A percentile compares a stretch with the other conserved stretches of the same genome.
Evolutionary conservation across 2,329 filamentous ascomycete species (phyloP).

Genomic region (Elsinoe ampelina): DNA sequence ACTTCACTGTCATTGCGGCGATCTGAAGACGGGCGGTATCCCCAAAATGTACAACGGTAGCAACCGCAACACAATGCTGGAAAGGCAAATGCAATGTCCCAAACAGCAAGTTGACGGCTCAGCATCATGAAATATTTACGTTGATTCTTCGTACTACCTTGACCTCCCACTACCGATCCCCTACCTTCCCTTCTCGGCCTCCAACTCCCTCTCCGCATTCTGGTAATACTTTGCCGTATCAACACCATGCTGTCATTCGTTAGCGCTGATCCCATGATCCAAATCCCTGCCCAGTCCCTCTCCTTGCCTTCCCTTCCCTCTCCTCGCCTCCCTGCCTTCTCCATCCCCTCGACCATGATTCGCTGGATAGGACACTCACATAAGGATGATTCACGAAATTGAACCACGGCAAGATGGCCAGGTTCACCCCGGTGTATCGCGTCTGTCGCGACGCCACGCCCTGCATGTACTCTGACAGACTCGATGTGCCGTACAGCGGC

Average conservation of each 20-base stretch:
- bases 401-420: slow-evolving; percentile 86
- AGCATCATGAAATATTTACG: neutral
- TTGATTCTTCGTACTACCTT: neutral
- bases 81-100: neutral
- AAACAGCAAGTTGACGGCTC: too few relatives aligned
- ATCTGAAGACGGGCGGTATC: too few relatives aligned
- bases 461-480: slow-evolving; percentile 79
- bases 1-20: too few relatives aligned
- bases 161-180: neutral
- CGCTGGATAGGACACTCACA: slow-evolving; percentile 25
- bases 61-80: neutral
- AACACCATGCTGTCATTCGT: slow-evolving; percentile 66
- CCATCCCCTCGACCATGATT: too few relatives aligned
- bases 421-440: slow-evolving; percentile 75
- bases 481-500: slow-evolving; percentile 75
- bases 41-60: neutral
- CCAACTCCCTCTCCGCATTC: slow-evolving; percentile 87
- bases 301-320: too few relatives aligned
- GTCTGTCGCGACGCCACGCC: slow-evolving; percentile 88
- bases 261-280: too few relatives aligned
- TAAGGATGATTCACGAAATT: slow-evolving; percentile 95
- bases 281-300: too few relatives aligned
- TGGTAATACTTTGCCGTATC: slow-evolving; percentile 98
- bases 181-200: slow-evolving; percentile 54
- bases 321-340: too few relatives aligned